Percentiles rank a stretch among this genome's conserved stretches.
Evolutionary conservation across 2,329 filamentous ascomycete species (phyloP).

Genomic region (Rhynchosporium agropyri): DNA sequence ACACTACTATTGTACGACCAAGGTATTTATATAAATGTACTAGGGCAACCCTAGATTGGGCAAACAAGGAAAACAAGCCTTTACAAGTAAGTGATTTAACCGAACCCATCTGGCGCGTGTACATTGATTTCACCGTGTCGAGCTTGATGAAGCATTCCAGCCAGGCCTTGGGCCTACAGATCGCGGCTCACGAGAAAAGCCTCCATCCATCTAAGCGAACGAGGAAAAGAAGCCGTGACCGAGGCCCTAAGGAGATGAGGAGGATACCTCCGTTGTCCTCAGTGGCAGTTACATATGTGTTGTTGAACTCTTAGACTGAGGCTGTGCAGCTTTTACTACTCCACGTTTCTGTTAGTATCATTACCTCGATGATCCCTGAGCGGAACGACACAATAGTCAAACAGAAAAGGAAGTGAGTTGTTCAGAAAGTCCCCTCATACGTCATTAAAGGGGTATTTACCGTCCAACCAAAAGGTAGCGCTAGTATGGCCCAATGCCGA

Average conservation of each 20-base stretch:
- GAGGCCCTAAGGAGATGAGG: background rate
- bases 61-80: slow-evolving; percentile 1
- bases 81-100: background rate
- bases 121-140: too few species aligned
- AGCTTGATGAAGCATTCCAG: too few species aligned
- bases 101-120: too few species aligned
- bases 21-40: too few species aligned
- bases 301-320: slow-evolving; percentile 3
- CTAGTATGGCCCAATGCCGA: background rate
- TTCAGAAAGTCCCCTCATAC: slow-evolving; percentile 2
- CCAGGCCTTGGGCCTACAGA: too few species aligned
- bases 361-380: too few species aligned
- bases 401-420: slow-evolving; percentile 1
- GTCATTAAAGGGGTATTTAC: slow-evolving; percentile 6
- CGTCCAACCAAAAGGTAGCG: background rate
- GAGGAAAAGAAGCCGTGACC: background rate
- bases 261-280: background rate
- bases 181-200: background rate
- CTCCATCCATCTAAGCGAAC: slow-evolving; percentile 5
- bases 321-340: slow-evolving; percentile 13
- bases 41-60: background rate
- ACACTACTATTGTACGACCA: background rate
- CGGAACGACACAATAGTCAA: background rate
- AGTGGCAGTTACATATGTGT: slow-evolving; percentile 7
- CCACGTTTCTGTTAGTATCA: background rate